A percentile compares a stretch with the other conserved stretches of the same genome.
These are phyloP conservation scores for Botryobasidium botryosum DNA, from an alignment of 768 basidiomycete species.

Conservation along the genomic window DNA sequence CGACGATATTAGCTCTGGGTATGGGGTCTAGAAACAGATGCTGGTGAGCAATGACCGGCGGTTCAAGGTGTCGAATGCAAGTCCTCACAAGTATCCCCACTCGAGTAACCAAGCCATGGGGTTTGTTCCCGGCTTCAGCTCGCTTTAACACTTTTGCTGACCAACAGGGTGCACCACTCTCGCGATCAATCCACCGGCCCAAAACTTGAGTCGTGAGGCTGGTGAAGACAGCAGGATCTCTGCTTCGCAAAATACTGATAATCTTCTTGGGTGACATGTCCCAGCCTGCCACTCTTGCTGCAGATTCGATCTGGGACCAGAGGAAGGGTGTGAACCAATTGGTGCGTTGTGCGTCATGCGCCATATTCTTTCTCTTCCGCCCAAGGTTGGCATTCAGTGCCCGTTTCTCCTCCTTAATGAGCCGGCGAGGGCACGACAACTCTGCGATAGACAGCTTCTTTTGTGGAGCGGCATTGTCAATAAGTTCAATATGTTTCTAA, in stretches of 20 bases:
- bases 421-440: too few relatives aligned
- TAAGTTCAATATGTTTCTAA: too few relatives aligned
- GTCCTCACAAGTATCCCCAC: too few relatives aligned
- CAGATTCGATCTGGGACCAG: neutral
- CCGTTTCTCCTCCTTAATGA: too few relatives aligned
- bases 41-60: too few relatives aligned
- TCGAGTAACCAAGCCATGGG: too few relatives aligned
- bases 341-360: neutral
- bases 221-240: neutral
- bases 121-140: too few relatives aligned
- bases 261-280: neutral
- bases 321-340: constrained; percentile 2
- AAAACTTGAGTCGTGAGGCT: neutral
- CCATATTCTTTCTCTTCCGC: neutral
- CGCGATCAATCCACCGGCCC: neutral
- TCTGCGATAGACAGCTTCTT: too few relatives aligned
- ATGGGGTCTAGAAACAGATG: neutral
- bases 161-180: neutral
- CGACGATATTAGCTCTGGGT: neutral
- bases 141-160: too few relatives aligned
- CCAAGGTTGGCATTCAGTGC: too few relatives aligned
- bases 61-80: too few relatives aligned
- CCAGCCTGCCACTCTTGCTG: neutral
- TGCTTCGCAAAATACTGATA: neutral
- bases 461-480: too few relatives aligned